Base-by-base conservation (phyloP, 768 basidiomycete species). In the Tulasnella calospora region DNA sequence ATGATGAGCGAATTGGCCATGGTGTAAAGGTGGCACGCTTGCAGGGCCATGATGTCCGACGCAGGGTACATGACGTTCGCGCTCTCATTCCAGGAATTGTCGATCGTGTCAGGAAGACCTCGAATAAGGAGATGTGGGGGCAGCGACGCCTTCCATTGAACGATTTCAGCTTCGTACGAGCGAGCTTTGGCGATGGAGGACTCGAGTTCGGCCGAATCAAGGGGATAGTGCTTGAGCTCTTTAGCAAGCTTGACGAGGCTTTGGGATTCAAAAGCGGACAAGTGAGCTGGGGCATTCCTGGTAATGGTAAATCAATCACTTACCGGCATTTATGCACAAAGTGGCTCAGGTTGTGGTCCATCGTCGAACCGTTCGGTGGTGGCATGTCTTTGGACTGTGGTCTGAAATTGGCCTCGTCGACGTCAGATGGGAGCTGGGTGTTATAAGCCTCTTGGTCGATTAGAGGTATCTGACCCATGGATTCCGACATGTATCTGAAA, bases 401-500 rank as follows among this genome's bases (percentile, higher is more conserved):
- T 0, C 83, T 85, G 82, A 90, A 90, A 41, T 84, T 82, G 35
- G 87, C 86, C 81, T 90, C 90, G 76, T 90, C 88, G 7, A 89
- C 88, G 81, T 89, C 87, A 8, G 80, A 69, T 73, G 91, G 91
- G 23, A 90, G 81, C 76, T 85, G 87, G 19, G 89, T 89, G 1
- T 88, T 88, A 79, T 88, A 89, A n/a, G 88, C 86, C 73, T 86
- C 82, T 33, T 89, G 86, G 44, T 88, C 83, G 61, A 93, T 88
- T 8, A 90, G 86, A 1, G 92, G 88, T 21, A 88, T 86, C 76
- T 90, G 89, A 9, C 89, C 89, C 84, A 92, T 86, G 81, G 86
- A 87, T 82, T 94, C 93, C 8, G 93, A 89, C n/a, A 90, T 86
- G 82, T 92, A 92, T 79, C 93, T 94, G 82, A 83, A 94, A 93